These are phyloP conservation scores for Fusarium austroafricanum DNA, from an alignment of 2,329 filamentous ascomycete genomes.

Conservation along the genomic window DNA sequence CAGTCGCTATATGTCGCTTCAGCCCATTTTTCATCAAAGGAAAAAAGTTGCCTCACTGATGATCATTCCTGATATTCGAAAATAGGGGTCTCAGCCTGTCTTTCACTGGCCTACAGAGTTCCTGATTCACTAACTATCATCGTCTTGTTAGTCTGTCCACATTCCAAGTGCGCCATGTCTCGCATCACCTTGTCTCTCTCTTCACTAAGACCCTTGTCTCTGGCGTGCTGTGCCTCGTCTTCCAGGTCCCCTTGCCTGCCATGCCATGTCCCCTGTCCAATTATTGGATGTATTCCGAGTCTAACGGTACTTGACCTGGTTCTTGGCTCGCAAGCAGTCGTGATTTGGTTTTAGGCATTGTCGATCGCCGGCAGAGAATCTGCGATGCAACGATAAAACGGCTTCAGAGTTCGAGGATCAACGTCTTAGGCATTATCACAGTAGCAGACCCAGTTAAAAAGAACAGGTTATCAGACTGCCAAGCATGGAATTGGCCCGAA, in stretches of 20 bases:
- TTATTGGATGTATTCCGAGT: slow-evolving; percentile 18
- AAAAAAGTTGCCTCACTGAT: neutral
- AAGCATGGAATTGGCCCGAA: slow-evolving; percentile 10
- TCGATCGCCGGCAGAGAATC: slow-evolving; percentile 28
- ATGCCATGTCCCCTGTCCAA: slow-evolving; percentile 35
- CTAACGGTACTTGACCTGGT: slow-evolving; percentile 22
- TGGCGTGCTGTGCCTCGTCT: slow-evolving; percentile 38
- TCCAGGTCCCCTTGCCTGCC: slow-evolving; percentile 30
- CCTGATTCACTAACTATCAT: neutral
- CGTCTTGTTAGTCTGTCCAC: slow-evolving; percentile 1
- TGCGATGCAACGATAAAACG: slow-evolving; percentile 24
- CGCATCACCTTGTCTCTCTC: slow-evolving; percentile 39
- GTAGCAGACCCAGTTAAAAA: slow-evolving; percentile 7
- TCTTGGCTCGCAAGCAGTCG: slow-evolving; percentile 17
- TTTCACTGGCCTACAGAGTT: neutral
- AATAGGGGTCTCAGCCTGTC: neutral
- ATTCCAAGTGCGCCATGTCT: slow-evolving; percentile 39
- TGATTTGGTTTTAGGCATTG: slow-evolving; percentile 18
- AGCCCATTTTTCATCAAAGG: slow-evolving; percentile 8
- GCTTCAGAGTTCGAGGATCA: slow-evolving; percentile 28
- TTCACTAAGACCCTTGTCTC: slow-evolving; percentile 35
- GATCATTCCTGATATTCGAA: neutral
- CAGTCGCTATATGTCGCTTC: neutral
- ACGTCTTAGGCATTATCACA: slow-evolving; percentile 19
- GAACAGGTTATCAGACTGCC: neutral